Evolutionary conservation across 768 basidiomycete species (phyloP).

Genomic region (Trametes cubensis): DNA sequence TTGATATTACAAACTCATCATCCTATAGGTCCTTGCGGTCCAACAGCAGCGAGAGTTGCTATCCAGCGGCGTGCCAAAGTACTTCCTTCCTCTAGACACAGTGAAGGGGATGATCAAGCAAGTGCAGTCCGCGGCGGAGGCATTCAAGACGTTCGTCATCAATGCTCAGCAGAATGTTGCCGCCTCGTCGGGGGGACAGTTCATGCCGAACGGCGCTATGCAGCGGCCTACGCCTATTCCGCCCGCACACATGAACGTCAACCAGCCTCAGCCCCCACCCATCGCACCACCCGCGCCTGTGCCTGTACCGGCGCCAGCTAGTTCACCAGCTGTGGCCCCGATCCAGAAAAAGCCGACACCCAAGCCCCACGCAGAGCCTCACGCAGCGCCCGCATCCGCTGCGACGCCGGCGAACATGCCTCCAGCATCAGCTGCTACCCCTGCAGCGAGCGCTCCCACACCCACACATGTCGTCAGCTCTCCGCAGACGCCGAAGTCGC

Average conservation of each 20-base stretch:
- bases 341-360: slow-evolving; percentile 25
- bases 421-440: slow-evolving; percentile 46
- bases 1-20: not conserved
- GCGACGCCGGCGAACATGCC: slow-evolving; percentile 24
- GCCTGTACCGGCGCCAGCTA: not conserved
- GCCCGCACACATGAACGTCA: too few species aligned
- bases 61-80: slow-evolving; percentile 32
- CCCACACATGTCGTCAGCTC: slow-evolving; percentile 49
- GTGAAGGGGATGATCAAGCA: slow-evolving; percentile 45
- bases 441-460: slow-evolving; percentile 47
- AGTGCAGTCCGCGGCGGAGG: slow-evolving; percentile 44
- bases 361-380: slow-evolving; percentile 14
- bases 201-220: slow-evolving; percentile 2
- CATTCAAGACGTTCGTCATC: slow-evolving; percentile 34
- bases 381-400: slow-evolving; percentile 13
- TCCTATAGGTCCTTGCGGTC: slow-evolving; percentile 30
- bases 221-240: too few species aligned
- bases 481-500: slow-evolving; percentile 72
- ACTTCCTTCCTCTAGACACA: slow-evolving; percentile 36
- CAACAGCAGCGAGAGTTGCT: slow-evolving; percentile 43
- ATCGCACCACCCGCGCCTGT: not conserved
- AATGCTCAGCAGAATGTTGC: not conserved
- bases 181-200: not conserved
- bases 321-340: slow-evolving; percentile 17
- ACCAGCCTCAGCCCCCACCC: too few species aligned